Base-by-base conservation (phyloP, 129 eudicot genomes). In the Flaveria brownii region DNA sequence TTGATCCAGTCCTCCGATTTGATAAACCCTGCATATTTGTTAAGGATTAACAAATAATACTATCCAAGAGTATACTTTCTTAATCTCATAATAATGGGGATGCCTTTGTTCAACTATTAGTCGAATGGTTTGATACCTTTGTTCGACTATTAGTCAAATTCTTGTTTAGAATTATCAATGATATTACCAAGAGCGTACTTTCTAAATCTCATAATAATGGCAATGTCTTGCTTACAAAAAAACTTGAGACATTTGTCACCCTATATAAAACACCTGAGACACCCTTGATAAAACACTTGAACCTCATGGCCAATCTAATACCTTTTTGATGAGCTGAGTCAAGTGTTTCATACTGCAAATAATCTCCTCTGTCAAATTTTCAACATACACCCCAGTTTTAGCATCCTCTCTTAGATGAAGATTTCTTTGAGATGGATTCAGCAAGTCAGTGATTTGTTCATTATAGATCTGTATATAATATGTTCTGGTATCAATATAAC, bases 351-450 rank as follows among this genome's bases (percentile, higher is more conserved):
- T 82, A 16, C 88, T 84, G 71, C 84, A 78, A 26, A 94, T 93
- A 73, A 85, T 71, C 78, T 89, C 91, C 89, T 94, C 98, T 0
- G 90, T 85, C 73, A 91, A 77, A 86, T 94, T 89, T 74, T 94
- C 98, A 62, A 94, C 98, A 60, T 94, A 94, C 2, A 94, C 96
- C 33, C 98, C 98, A 41, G 90, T 87, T 84, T 87, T 94, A 33
- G 86, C 87, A 80, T 94, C 98, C 81, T 94, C 98, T 69, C 98
- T 83, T 18, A 94, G 80, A 89, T 94, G 98, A 71, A 94, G 97
- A 65, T 87, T 89, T 77, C 80, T 87, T 82, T 87, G 98, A 56
- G 83, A 84, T 66, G 98, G 96, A 70, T 89, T 93, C 83, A 94
- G 82, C 73, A 94, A 77, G 91, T 94, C 98, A 45, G 98, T 94